These are phyloP conservation scores for Pseudocercospora vitis DNA, from an alignment of 2,329 filamentous ascomycete species.

Conservation along the genomic window DNA sequence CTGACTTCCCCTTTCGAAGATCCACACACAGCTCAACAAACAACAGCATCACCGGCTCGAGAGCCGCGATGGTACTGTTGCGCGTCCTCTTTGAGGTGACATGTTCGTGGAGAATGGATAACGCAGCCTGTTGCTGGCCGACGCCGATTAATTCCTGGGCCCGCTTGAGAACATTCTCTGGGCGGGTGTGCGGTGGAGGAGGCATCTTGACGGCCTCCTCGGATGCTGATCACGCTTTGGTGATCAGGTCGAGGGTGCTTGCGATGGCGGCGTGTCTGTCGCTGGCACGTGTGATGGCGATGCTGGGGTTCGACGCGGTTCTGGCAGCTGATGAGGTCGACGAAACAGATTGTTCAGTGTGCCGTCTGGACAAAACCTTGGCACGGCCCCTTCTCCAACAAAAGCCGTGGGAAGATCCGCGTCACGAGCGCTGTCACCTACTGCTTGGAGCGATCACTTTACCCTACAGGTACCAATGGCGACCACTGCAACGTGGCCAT, in stretches of 20 bases:
- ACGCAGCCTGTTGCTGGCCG: conserved; percentile 84
- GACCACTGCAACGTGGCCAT: background rate
- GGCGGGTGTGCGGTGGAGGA: conserved; percentile 94
- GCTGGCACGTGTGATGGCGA: conserved; percentile 9
- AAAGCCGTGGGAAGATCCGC: background rate
- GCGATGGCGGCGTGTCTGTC: conserved; percentile 60
- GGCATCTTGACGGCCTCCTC: conserved; percentile 59
- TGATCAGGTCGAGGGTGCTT: conserved; percentile 44
- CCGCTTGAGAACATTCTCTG: conserved; percentile 98
- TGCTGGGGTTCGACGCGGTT: conserved; percentile 7
- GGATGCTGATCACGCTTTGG: conserved; percentile 16
- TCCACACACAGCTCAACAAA: conserved; percentile 96
- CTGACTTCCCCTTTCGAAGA: conserved; percentile 94
- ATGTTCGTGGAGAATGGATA: conserved; percentile 97
- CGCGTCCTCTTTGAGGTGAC: conserved; percentile 97
- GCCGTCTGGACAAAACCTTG: too few species aligned
- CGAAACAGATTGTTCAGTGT: background rate
- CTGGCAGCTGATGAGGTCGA: conserved; percentile 9
- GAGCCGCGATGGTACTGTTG: conserved; percentile 91
- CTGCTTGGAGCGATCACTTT: background rate
- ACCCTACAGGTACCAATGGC: background rate
- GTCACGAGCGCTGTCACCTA: background rate
- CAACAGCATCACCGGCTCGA: conserved; percentile 98
- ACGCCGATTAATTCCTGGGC: conserved; percentile 99
- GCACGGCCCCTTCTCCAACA: background rate